Percentiles rank a stretch among this genome's conserved stretches.
phyloP scores from a whole-genome alignment of 495 filamentous ascomycete genomes.

The Glutinoglossum americanum region DNA sequence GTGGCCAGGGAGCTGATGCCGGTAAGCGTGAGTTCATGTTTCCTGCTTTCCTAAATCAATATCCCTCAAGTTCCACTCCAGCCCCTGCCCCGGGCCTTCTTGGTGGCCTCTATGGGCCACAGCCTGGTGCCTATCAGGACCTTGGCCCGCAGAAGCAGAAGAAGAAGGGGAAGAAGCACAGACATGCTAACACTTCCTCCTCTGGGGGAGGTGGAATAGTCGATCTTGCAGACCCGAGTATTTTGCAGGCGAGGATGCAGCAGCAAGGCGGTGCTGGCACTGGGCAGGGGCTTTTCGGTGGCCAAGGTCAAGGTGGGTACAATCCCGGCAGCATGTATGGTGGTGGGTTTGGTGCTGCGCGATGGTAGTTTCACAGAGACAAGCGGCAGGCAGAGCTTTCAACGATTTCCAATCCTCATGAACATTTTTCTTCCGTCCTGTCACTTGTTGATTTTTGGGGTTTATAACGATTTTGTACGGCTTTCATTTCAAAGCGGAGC shows the following conservation, averaged over 20 bases:
- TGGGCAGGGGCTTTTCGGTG: constrained; percentile 73
- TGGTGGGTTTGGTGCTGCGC: constrained; percentile 33
- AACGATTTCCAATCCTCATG: neutral
- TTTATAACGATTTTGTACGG: constrained; percentile 1
- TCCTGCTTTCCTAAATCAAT: constrained; percentile 61
- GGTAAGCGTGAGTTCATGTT: constrained; percentile 89
- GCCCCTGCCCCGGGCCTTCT: constrained; percentile 73
- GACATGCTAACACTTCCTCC: constrained; percentile 99
- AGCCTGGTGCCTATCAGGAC: constrained; percentile 64
- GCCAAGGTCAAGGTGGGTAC: constrained; percentile 98
- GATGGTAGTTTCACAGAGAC: constrained; percentile 35
- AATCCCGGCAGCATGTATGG: constrained; percentile 65
- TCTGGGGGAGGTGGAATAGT: constrained; percentile 92
- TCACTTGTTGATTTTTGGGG: neutral
- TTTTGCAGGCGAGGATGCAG: constrained; percentile 94
- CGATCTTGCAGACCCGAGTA: constrained; percentile 98
- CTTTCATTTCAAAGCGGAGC: constrained; percentile 4
- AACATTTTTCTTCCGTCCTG: neutral
- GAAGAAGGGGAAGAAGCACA: constrained; percentile 99
- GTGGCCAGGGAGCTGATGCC: constrained; percentile 50
- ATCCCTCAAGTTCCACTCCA: constrained; percentile 70
- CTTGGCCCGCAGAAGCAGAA: constrained; percentile 79
- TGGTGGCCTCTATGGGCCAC: constrained; percentile 74
- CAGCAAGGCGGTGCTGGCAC: constrained; percentile 51
- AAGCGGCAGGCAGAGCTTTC: constrained; percentile 1